Evolutionary conservation across 345 rosid genomes (phyloP), one percentile per base, ranked within the genome.

Genomic region (Reutealis trisperma): DNA sequence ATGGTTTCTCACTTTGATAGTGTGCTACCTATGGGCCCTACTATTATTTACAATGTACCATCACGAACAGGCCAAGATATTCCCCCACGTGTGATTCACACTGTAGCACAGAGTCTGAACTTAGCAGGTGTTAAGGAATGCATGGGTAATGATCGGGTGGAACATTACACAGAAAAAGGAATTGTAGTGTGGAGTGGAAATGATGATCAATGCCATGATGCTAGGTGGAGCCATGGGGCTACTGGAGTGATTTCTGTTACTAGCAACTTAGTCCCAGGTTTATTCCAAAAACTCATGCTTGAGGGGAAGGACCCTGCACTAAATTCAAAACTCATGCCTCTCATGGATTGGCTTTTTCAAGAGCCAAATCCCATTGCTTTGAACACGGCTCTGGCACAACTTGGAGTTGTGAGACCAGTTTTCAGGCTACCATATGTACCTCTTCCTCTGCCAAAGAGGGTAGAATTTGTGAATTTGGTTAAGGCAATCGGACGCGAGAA

Each of bases 201-300:
- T n/a, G 98, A 93, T 71, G 96, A 92, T 70, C 82, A 95, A 80
- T 92, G 96, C 62, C 98, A 93, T 77, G 97, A 93, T 81, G 85
- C 97, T 32, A 86, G 94, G 78, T 93, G 93, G 94, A 85, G 79
- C 80, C 79, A 87, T 45, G 94, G 94, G 2, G 96, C 94, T 2
- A 83, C 86, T 0, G 98, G 96, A 2, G 98, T 89, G 74, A 84
- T 92, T 70, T 93, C 98, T 63, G 94, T 95, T 22, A 67, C 88
- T 16, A 93, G 98, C 82, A 92, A 91, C 80, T 75, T 93, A 73
- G 81, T 92, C 81, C 99, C 98, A 0, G 86, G 91, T 45, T 75
- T 92, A 79, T 86, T 93, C 87, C 81, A 72, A 70, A 79, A 89
- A 37, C 86, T 93, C 47, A 86, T 92, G 91, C 84, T 90, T 24